A percentile compares a stretch with the other conserved stretches of the same genome.
phyloP scores from a whole-genome alignment of 2,329 filamentous ascomycete species.

The Penicillium sp. region DNA sequence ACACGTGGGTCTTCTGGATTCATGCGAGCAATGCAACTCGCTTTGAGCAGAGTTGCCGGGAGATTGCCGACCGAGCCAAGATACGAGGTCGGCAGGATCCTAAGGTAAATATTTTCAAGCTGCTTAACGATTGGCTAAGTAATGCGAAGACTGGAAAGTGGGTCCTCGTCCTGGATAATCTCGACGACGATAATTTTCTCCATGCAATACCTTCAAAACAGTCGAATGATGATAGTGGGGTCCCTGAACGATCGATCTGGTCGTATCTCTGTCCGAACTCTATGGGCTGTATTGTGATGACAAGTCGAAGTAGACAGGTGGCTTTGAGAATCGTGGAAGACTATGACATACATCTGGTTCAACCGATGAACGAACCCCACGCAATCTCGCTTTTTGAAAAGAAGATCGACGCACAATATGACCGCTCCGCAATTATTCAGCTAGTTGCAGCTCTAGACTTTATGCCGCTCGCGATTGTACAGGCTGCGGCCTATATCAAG shows the following conservation, averaged over 20 bases:
- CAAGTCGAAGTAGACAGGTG: constrained; percentile 10
- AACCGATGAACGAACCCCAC: constrained; percentile 27
- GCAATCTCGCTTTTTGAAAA: constrained; percentile 29
- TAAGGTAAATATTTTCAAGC: constrained; percentile 32
- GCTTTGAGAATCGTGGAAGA: constrained; percentile 9
- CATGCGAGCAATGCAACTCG: constrained; percentile 32
- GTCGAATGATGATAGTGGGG: not conserved
- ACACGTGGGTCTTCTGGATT: constrained; percentile 41
- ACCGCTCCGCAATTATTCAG: not conserved
- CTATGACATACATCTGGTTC: constrained; percentile 14
- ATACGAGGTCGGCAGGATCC: constrained; percentile 28
- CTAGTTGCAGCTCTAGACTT: constrained; percentile 18
- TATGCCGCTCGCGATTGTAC: constrained; percentile 33
- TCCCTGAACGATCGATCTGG: not conserved
- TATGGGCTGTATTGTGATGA: constrained; percentile 18
- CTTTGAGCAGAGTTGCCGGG: constrained; percentile 1
- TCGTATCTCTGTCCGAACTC: constrained; percentile 12
- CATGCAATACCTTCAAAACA: not conserved
- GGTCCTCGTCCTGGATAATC: constrained; percentile 28
- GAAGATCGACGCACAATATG: constrained; percentile 19
- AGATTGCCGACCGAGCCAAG: constrained; percentile 3
- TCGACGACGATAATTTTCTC: constrained; percentile 23
- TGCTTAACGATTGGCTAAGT: constrained; percentile 24
- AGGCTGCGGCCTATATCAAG: constrained; percentile 33
- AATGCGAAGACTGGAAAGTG: constrained; percentile 21